Base-by-base conservation (phyloP, 2,329 filamentous ascomycete species). In the Thielaviopsis populi region DNA sequence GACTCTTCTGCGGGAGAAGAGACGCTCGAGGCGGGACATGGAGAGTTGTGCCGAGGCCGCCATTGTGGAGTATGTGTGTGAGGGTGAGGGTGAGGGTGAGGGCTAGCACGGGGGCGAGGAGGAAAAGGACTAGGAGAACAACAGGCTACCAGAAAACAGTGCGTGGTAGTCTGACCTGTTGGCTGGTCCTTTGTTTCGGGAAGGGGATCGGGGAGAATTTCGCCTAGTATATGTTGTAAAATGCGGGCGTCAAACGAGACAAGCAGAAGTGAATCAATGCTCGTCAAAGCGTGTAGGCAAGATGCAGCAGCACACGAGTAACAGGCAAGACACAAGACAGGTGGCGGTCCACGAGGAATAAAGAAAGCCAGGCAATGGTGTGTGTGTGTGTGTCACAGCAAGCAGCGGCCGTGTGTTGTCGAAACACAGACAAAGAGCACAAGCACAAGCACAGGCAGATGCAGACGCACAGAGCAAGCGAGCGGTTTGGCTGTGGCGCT, bases 1-100 rank as follows among this genome's bases (percentile, higher is more conserved):
- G 54, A 61, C 75, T 63, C 73, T 73, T 69, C 75, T 81, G 63
- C 71, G 70, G 63, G 75, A 75, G 70, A 83, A 83, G 67, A 83
- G 74, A 68, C 74, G 76, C 72, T 83, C 80, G 54, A 83, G 71
- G 66, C 74, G 72, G 64, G 40, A 65, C 43, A 65, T 63, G 22
- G 64, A 65, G 33, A 63, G 40, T 63, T 65, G 64, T 41, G 60
- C 53, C n/a, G 48, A 41, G 19, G 64, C 42, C 11, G 64, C 60
- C 60, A 62, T 65, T n/a, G 8, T 63, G 60, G 27, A 15, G 8
- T n/a, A 7, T 56, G n/a, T 53, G 37, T 24, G 50, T 1, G 30
- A 37, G 37, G 40, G 46, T 11, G n/a, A 6, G 53, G 10, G 37
- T 11, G 24, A 37, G 8, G 17, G 17, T 2, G n/a, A 19, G 40